A percentile compares a stretch with the other conserved stretches of the same genome.
These are phyloP conservation scores for Phaeosphaeria sp. DNA, from an alignment of 2,329 filamentous ascomycete species.

Conservation along the genomic window DNA sequence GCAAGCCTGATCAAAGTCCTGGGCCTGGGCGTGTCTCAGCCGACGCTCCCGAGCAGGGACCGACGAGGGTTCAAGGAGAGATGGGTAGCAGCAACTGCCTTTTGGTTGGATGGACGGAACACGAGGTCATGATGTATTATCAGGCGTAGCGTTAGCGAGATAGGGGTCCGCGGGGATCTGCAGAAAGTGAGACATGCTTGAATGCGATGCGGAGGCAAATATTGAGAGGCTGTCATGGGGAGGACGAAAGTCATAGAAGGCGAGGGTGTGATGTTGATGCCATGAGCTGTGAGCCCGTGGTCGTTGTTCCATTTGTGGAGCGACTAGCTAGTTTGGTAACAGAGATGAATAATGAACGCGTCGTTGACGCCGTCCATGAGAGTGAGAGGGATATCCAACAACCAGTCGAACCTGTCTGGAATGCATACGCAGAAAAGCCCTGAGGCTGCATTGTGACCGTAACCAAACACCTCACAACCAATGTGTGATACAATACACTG, in stretches of 20 bases:
- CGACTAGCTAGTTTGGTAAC: constrained; percentile 24
- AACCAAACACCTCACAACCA: constrained; percentile 18
- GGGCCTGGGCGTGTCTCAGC: constrained; percentile 17
- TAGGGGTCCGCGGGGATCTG: constrained; percentile 16
- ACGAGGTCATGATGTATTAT: constrained; percentile 2
- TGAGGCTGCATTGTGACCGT: constrained; percentile 11
- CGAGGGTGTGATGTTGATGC: constrained; percentile 12
- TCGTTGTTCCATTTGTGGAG: constrained; percentile 27
- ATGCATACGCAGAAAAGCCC: constrained; percentile 4
- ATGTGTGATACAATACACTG: constrained; percentile 5
- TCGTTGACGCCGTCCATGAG: constrained; percentile 21
- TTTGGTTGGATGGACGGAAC: constrained; percentile 10
- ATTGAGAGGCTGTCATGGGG: constrained; percentile 18
- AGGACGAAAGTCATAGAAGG: constrained; percentile 10
- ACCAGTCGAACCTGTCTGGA: not conserved
- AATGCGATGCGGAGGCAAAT: constrained; percentile 13
- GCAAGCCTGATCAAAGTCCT: constrained; percentile 4
- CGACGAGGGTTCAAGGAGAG: not conserved
- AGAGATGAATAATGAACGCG: constrained; percentile 25
- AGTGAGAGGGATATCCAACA: constrained; percentile 31
- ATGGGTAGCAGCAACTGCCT: constrained; percentile 7
- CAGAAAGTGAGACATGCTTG: constrained; percentile 16
- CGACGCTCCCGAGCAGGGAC: constrained; percentile 3
- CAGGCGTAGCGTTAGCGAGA: constrained; percentile 8
- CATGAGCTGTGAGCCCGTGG: constrained; percentile 24